phyloP scores from a whole-genome alignment of 345 rosid genomes.

The Noccaea caerulescens region DNA sequence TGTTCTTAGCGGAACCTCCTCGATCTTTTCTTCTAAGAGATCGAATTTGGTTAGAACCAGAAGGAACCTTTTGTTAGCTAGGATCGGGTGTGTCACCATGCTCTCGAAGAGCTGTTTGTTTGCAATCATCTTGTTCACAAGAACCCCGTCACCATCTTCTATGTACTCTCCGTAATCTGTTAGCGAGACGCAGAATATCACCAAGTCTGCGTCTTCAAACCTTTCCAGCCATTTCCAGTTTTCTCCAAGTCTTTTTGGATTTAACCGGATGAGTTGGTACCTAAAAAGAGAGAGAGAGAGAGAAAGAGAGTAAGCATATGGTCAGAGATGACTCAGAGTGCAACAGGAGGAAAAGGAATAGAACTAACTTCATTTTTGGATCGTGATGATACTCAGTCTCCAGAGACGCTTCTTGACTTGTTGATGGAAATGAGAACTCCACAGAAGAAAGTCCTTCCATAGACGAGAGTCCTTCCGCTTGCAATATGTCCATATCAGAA shows the following conservation, averaged over 20 bases:
- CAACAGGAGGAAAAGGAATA: conserved; percentile 16
- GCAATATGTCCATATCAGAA: conserved; percentile 79
- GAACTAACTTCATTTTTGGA: conserved; percentile 56
- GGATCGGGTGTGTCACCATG: conserved; percentile 60
- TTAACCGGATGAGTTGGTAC: conserved; percentile 82
- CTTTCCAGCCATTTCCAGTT: conserved; percentile 80
- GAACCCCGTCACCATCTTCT: conserved; percentile 56
- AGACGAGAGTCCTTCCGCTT: conserved; percentile 73
- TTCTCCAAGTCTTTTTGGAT: conserved; percentile 69
- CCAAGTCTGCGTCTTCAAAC: conserved; percentile 80
- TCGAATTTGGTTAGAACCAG: conserved; percentile 81
- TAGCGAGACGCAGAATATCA: conserved; percentile 75
- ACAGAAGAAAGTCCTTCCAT: conserved; percentile 70
- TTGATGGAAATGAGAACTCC: conserved; percentile 71
- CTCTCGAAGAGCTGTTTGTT: conserved; percentile 69
- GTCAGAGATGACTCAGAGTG: background rate
- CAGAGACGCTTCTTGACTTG: conserved; percentile 40
- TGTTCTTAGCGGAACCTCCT: conserved; percentile 54
- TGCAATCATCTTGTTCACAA: conserved; percentile 77
- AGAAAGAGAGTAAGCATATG: background rate
- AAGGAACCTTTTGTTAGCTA: conserved; percentile 73
- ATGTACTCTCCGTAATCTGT: conserved; percentile 61
- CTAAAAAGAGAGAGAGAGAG: conserved; percentile 41
- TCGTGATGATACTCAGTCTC: conserved; percentile 51
- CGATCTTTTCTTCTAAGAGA: conserved; percentile 73